Percentiles rank a stretch among this genome's conserved stretches.
phyloP scores from a whole-genome alignment of 2,329 filamentous ascomycete species.

The Erysiphe neolycopersici region DNA sequence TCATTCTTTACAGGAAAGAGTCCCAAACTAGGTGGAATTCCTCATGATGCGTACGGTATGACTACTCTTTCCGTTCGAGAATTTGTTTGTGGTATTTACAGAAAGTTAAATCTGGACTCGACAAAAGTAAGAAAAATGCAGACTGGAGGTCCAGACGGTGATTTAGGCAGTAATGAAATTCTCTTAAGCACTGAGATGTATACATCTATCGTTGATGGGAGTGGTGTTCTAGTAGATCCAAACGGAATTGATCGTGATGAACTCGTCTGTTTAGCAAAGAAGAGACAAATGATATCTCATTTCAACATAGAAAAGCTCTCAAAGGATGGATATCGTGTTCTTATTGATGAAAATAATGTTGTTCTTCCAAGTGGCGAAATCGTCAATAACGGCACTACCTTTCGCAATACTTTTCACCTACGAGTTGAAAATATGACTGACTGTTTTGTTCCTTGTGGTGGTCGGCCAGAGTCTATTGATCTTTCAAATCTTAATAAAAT shows the following conservation, averaged over 20 bases:
- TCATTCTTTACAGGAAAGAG: slow-evolving; percentile 99
- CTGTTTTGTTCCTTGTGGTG: slow-evolving; percentile 84
- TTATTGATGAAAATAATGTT: slow-evolving; percentile 75
- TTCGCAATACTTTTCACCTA: slow-evolving; percentile 95
- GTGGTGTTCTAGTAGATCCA: slow-evolving; percentile 81
- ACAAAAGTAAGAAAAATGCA: slow-evolving; percentile 76
- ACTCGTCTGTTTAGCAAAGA: slow-evolving; percentile 58
- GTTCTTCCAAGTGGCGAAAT: slow-evolving; percentile 70
- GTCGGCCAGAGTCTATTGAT: slow-evolving; percentile 89
- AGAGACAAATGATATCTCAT: slow-evolving; percentile 67
- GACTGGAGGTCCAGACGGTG: slow-evolving; percentile 88
- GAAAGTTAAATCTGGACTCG: slow-evolving; percentile 77
- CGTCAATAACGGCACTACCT: slow-evolving; percentile 71
- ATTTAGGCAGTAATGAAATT: slow-evolving; percentile 94
- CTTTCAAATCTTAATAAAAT: slow-evolving; percentile 65
- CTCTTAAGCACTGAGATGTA: slow-evolving; percentile 90
- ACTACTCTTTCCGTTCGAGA: slow-evolving; percentile 90
- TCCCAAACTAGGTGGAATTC: slow-evolving; percentile 82
- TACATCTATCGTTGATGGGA: slow-evolving; percentile 81
- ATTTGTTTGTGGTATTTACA: slow-evolving; percentile 89
- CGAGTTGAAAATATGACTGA: slow-evolving; percentile 55
- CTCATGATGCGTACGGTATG: slow-evolving; percentile 92
- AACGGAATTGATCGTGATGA: slow-evolving; percentile 69
- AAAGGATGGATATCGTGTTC: slow-evolving; percentile 62
- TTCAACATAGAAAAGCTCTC: slow-evolving; percentile 74